Evolutionary conservation across 495 filamentous ascomycete genomes (phyloP), one percentile per base, ranked within the genome.

Genomic region (Penicillium egyptiacum): DNA sequence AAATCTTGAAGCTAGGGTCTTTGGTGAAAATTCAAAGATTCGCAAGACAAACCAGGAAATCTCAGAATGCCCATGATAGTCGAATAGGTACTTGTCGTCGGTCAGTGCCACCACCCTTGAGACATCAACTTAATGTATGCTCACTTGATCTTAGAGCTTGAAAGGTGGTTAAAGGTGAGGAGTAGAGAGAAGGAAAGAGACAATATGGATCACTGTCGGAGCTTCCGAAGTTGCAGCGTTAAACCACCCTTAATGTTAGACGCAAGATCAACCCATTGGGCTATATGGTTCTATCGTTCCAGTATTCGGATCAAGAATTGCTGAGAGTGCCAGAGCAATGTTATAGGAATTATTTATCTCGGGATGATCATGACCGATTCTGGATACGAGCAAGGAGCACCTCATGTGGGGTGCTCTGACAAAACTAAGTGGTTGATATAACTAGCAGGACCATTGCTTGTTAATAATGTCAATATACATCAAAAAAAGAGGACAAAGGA

Each of bases 351-450:
- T 11, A 16, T n/a, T 8, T 28, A n/a, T 46, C 14, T 50, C n/a
- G 19, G 48, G 48, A 25, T 39, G 51, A 44, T 53, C 39, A 43
- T 53, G 39, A 25, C 51, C 51, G n/a, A 43, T 53, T 53, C 9
- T 42, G 51, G 25, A 52, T 19, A 10, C 6, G 14, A 22, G 23
- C 16, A 12, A 25, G 39, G 26, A 44, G 2, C 51, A 12, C 17
- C 45, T 48, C 17, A 20, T 52, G 49, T 52, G 49, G 49, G 49
- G 40, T 25, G 49, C 23, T 51, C 22, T 17, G 35, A 48, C 17
- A 22, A 30, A 33, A 23, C 22, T 1, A 14, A 40, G 33, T 28
- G 23, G 28, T 46, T 26, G 1, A 16, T 28, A 2, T 2, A 16
- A 28, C 1, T 19, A 33, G 46, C 11, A 20, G n/a, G 16, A n/a